These are phyloP conservation scores for Gracilaria vermiculophylla DNA, from an alignment of 23 red algal genomes.

Conservation along the genomic window DNA sequence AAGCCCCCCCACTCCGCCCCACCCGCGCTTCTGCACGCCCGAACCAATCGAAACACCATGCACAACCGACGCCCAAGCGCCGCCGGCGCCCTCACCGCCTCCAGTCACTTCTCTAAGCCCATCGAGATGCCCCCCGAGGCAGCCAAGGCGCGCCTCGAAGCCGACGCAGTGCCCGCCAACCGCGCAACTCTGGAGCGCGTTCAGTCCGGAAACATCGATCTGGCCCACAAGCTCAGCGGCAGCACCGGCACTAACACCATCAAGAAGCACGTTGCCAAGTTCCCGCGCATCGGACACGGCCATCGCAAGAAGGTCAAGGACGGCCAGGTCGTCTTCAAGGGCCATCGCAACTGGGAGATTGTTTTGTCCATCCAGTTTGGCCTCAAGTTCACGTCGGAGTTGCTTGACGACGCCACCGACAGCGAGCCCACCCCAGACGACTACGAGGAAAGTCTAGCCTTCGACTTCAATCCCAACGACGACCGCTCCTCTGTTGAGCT, in stretches of 20 bases:
- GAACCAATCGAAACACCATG: slow-evolving; percentile 16
- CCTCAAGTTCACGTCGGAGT: slow-evolving; percentile 57
- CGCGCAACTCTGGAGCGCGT: slow-evolving; percentile 26
- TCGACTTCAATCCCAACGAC: slow-evolving; percentile 72
- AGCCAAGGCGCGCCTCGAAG: not conserved
- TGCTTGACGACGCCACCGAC: slow-evolving; percentile 42
- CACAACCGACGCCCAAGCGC: slow-evolving; percentile 29
- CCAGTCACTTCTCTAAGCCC: slow-evolving; percentile 55
- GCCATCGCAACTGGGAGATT: slow-evolving; percentile 80
- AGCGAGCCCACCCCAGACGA: slow-evolving; percentile 50
- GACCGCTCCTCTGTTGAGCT: slow-evolving; percentile 44
- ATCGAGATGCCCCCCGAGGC: slow-evolving; percentile 59
- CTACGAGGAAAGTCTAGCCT: slow-evolving; percentile 64
- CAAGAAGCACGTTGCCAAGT: slow-evolving; percentile 66
- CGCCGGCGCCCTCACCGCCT: not conserved
- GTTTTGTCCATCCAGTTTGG: slow-evolving; percentile 83
- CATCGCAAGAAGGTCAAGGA: slow-evolving; percentile 77
- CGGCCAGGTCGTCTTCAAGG: slow-evolving; percentile 76
- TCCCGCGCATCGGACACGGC: slow-evolving; percentile 19
- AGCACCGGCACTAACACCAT: slow-evolving; percentile 8
- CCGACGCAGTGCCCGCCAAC: slow-evolving; percentile 22
- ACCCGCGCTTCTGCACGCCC: slow-evolving; percentile 10
- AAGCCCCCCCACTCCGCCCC: slow-evolving; percentile 17
- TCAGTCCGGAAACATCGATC: slow-evolving; percentile 25
- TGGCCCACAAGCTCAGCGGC: slow-evolving; percentile 31